Conservation (phyloP, 371 early-diverging fungal genomes). For the Saksenaea vasiformis region DNA sequence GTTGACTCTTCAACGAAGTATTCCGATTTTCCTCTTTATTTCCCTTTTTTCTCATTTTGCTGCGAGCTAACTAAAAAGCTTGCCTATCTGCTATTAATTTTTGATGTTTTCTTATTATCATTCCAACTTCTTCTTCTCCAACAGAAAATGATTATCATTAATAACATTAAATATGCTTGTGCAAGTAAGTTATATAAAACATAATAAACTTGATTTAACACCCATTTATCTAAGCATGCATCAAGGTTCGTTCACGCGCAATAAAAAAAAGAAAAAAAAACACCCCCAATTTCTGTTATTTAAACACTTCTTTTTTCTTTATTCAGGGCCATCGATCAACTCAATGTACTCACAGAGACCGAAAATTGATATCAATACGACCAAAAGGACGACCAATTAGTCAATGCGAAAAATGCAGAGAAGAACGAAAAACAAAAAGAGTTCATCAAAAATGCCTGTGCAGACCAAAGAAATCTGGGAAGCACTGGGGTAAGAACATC, state of each 20-base stretch:
- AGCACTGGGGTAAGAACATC: neutral
- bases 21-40: neutral
- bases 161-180: neutral
- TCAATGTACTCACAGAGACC: conserved; percentile 3
- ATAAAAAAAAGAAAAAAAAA: no score
- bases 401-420: conserved; percentile 5
- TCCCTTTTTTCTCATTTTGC: no score
- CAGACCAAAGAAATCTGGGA: conserved; percentile 6
- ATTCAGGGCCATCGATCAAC: neutral
- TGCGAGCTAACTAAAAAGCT: neutral
- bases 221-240: neutral
- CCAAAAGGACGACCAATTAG: conserved; percentile 5
- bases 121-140: neutral
- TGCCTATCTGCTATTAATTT: neutral
- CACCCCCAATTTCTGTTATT: neutral
- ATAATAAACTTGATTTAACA: neutral
- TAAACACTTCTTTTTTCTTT: neutral
- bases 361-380: neutral
- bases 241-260: neutral
- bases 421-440: neutral
- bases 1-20: neutral
- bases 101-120: conserved; percentile 1
- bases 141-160: neutral
- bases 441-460: conserved; percentile 2
- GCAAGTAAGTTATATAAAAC: neutral